Evolutionary conservation across 2,329 filamentous ascomycete species (phyloP).

Genomic region (Botrytis aclada): DNA sequence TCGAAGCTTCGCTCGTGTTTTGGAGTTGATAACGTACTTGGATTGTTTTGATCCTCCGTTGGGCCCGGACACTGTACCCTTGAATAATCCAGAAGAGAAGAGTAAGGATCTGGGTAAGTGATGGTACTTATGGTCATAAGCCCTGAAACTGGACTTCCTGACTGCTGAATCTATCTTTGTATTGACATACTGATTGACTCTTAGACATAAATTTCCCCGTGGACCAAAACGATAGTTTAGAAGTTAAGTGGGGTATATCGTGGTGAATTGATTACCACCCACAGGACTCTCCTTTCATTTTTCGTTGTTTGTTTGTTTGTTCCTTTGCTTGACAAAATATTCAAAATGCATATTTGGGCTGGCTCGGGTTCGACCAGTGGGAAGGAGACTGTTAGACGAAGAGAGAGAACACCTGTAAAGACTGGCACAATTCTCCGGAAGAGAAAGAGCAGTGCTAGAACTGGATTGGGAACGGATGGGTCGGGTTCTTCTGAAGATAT

Average conservation of each 20-base stretch:
- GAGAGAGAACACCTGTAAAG: neutral
- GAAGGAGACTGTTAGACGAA: neutral
- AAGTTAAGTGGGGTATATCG: neutral
- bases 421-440: neutral
- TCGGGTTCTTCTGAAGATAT: neutral
- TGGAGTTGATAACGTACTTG: neutral
- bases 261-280: neutral
- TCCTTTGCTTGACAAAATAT: neutral
- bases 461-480: neutral
- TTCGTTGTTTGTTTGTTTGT: neutral
- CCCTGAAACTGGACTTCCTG: neutral
- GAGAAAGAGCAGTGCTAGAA: neutral
- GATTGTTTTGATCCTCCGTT: neutral
- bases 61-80: neutral
- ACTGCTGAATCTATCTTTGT: neutral
- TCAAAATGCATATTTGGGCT: slow-evolving; percentile 12
- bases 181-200: neutral
- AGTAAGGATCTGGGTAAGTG: neutral
- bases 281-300: neutral
- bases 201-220: neutral
- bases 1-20: neutral
- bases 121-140: neutral
- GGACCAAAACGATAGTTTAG: neutral
- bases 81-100: neutral
- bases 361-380: neutral